Evolutionary conservation across 2,329 filamentous ascomycete genomes (phyloP), one percentile per base, ranked within the genome.

Genomic region (Emergomyces pasteurianus): DNA sequence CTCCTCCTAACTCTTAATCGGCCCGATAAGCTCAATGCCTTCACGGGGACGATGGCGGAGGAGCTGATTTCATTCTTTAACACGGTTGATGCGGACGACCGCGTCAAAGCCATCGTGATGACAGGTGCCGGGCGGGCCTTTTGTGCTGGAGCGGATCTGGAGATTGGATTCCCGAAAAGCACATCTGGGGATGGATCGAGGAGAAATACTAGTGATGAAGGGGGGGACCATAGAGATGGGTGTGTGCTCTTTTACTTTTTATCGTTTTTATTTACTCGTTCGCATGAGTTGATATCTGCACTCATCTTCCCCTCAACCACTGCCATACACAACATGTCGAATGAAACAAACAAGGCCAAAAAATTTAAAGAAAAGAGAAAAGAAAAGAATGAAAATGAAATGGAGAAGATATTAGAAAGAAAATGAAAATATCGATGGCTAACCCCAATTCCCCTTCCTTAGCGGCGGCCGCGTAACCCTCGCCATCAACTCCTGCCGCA

Each of bases 81-180:
- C 58, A 76, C 79, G 66, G 78, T 83, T 67, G 79, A 83, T 63
- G 70, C 77, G 28, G 81, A 84, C 62, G 77, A 81, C 59, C 75
- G 81, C 6, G 81, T 83, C 31, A 81, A 80, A 64, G 79, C 75
- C 56, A 71, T 83, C 26, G 78, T 84, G 1, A 69, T 83, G n/a
- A 83, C 81, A 0, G 81, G 80, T 5, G 69, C 77, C 1, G 80
- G 78, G 8, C 66, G 68, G 55, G 79, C 80, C 34, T 82, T 81
- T 67, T 84, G 82, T 65, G 81, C 81, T 0, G 81, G 82, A 1
- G 81, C 80, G 7, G 82, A 84, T 70, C 68, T 84, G n/a, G 78
- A 80, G 0, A 73, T 77, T 34, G 80, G 80, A 0, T 83, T 83
- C 64, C 66, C 67, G 6, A 65, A 64, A 59, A 60, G 63, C 38